These are phyloP conservation scores for Metarhizium album DNA, from an alignment of 2,329 filamentous ascomycete genomes.

Conservation along the genomic window DNA sequence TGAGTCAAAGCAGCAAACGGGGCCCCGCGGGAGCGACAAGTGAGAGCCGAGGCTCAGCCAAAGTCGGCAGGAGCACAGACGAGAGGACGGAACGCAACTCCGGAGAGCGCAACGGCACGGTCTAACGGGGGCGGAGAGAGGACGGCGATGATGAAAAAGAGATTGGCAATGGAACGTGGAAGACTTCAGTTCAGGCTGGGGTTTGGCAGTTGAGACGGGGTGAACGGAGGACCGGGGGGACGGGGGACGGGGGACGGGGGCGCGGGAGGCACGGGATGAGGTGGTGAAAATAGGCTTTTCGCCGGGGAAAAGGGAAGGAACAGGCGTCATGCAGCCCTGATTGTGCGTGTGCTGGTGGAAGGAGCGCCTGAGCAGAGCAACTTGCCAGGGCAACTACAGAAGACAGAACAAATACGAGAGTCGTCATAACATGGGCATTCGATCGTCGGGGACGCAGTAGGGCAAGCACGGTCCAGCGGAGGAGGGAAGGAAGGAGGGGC, in stretches of 20 bases:
- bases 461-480: too few species aligned
- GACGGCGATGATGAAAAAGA: not conserved
- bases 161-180: not conserved
- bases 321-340: not conserved
- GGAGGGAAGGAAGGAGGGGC: too few species aligned
- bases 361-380: not conserved
- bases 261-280: not conserved
- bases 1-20: slow-evolving; percentile 14
- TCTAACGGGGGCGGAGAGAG: not conserved
- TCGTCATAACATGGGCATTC: too few species aligned
- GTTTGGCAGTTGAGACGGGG: too few species aligned
- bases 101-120: not conserved
- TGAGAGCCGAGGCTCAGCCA: slow-evolving; percentile 7
- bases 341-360: not conserved
- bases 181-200: too few species aligned
- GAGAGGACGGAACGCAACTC: not conserved
- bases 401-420: too few species aligned
- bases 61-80: not conserved
- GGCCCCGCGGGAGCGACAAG: slow-evolving; percentile 11
- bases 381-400: too few species aligned
- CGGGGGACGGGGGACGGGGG: too few species aligned
- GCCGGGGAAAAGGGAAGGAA: not conserved
- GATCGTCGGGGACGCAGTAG: too few species aligned
- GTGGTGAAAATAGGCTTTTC: not conserved
- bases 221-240: too few species aligned